A percentile compares a stretch with the other conserved stretches of the same genome.
phyloP scores from a whole-genome alignment of 305 asterid genomes.

The Fraxinus latifolia region DNA sequence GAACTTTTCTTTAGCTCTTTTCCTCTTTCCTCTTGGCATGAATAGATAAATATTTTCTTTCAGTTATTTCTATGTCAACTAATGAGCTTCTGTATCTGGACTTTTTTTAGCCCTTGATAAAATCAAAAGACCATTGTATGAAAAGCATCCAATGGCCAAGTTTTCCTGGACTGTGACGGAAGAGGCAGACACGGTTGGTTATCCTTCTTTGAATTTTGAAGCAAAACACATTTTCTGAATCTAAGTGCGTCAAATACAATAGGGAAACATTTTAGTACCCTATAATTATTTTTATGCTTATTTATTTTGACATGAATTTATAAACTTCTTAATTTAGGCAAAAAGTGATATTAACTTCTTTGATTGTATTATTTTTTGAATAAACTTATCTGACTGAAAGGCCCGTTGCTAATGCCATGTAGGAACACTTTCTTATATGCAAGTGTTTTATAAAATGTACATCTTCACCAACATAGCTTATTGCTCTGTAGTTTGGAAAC shows the following conservation, averaged over 20 bases:
- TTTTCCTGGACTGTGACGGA: constrained; percentile 90
- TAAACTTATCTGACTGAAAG: constrained; percentile 4
- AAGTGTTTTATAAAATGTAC: neutral
- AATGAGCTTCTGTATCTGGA: constrained; percentile 19
- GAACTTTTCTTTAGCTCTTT: constrained; percentile 21
- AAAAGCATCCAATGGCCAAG: constrained; percentile 96
- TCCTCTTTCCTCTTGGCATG: constrained; percentile 14
- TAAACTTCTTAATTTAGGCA: constrained; percentile 10
- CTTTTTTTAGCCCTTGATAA: constrained; percentile 71
- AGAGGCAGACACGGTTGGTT: constrained; percentile 83
- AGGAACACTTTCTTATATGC: neutral
- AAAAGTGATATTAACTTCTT: neutral
- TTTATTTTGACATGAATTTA: constrained; percentile 19
- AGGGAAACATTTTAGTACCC: constrained; percentile 8
- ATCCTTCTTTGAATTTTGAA: constrained; percentile 21
- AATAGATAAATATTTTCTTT: constrained; percentile 8
- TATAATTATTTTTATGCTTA: constrained; percentile 6
- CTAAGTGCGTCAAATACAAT: neutral
- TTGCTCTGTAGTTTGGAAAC: constrained; percentile 11
- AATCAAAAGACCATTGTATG: constrained; percentile 76
- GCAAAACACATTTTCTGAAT: neutral
- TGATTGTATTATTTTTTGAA: constrained; percentile 16
- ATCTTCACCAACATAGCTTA: constrained; percentile 14
- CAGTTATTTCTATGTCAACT: constrained; percentile 8
- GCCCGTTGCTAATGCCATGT: constrained; percentile 1